phyloP scores from a whole-genome alignment of 202 grass and related monocot genomes.

The Zizania palustris region DNA sequence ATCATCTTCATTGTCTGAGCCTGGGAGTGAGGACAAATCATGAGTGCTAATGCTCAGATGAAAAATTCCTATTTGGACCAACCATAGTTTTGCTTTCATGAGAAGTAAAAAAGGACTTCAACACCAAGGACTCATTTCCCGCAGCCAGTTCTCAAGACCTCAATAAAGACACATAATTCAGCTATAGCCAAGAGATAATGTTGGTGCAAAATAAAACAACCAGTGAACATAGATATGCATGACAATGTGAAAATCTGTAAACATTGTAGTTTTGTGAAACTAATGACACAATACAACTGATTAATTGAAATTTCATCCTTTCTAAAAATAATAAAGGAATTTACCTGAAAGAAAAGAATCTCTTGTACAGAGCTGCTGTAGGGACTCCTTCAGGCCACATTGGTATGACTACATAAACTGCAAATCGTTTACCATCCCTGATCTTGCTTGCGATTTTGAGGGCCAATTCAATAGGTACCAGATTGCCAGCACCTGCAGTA shows the following conservation, averaged over 20 bases:
- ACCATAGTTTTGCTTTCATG: not conserved
- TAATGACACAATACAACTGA: no score
- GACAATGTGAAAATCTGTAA: not conserved
- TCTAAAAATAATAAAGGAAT: constrained; percentile 29
- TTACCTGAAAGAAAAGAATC: constrained; percentile 95
- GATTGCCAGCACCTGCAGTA: constrained; percentile 80
- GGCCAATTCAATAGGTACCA: constrained; percentile 95
- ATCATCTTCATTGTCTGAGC: constrained; percentile 96
- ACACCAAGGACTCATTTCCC: not conserved
- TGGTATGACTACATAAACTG: constrained; percentile 93
- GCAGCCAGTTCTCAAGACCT: not conserved
- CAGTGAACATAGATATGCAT: not conserved
- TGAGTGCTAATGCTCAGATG: constrained; percentile 33
- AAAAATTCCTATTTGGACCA: not conserved
- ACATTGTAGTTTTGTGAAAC: not conserved
- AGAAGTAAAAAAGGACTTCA: constrained; percentile 16
- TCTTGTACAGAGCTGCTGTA: constrained; percentile 76
- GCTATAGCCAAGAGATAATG: not conserved
- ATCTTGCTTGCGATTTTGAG: constrained; percentile 94
- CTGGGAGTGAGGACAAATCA: constrained; percentile 47
- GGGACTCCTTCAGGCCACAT: constrained; percentile 99
- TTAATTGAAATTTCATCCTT: not conserved
- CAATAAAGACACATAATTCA: not conserved
- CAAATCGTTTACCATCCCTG: constrained; percentile 71
- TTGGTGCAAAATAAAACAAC: not conserved